phyloP scores from a whole-genome alignment of 2,329 filamentous ascomycete species.

The Diatrype stigma region DNA sequence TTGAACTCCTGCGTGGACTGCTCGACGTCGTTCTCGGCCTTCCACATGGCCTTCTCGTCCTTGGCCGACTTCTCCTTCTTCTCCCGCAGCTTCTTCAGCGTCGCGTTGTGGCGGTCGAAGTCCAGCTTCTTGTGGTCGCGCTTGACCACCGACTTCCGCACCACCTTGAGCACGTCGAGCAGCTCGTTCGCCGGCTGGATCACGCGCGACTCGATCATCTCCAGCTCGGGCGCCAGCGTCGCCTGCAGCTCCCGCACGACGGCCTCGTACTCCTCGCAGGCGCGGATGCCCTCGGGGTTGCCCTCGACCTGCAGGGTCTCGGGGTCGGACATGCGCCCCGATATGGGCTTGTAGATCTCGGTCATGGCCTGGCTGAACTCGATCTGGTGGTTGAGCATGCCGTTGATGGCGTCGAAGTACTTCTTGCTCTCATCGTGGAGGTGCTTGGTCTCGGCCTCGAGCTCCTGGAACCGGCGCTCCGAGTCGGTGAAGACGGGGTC shows the following conservation, averaged over 20 bases:
- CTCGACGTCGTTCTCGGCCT: slow-evolving; percentile 88
- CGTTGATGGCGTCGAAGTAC: slow-evolving; percentile 97
- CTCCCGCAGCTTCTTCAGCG: slow-evolving; percentile 90
- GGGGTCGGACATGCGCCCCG: slow-evolving; percentile 89
- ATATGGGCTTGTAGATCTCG: slow-evolving; percentile 98
- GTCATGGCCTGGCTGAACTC: slow-evolving; percentile 95
- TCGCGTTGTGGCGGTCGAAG: slow-evolving; percentile 79
- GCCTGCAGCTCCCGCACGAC: slow-evolving; percentile 88
- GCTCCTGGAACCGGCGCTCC: slow-evolving; percentile 87
- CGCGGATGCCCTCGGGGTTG: slow-evolving; percentile 87
- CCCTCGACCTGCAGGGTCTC: slow-evolving; percentile 76
- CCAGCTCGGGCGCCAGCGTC: slow-evolving; percentile 83
- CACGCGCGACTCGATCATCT: slow-evolving; percentile 92
- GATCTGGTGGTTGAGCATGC: slow-evolving; percentile 96
- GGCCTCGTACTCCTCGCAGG: slow-evolving; percentile 92
- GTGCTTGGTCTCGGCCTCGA: slow-evolving; percentile 94
- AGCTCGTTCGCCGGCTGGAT: slow-evolving; percentile 92
- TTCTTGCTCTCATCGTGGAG: slow-evolving; percentile 92
- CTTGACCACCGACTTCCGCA: slow-evolving; percentile 83
- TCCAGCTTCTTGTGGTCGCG: slow-evolving; percentile 97
- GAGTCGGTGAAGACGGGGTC: slow-evolving; percentile 93
- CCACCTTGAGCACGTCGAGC: slow-evolving; percentile 89
- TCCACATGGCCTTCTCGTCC: slow-evolving; percentile 96
- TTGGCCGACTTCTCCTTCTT: slow-evolving; percentile 96
- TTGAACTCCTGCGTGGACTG: slow-evolving; percentile 92